Base-by-base conservation (phyloP, 2,329 filamentous ascomycete species). In the Xylaria sp. region DNA sequence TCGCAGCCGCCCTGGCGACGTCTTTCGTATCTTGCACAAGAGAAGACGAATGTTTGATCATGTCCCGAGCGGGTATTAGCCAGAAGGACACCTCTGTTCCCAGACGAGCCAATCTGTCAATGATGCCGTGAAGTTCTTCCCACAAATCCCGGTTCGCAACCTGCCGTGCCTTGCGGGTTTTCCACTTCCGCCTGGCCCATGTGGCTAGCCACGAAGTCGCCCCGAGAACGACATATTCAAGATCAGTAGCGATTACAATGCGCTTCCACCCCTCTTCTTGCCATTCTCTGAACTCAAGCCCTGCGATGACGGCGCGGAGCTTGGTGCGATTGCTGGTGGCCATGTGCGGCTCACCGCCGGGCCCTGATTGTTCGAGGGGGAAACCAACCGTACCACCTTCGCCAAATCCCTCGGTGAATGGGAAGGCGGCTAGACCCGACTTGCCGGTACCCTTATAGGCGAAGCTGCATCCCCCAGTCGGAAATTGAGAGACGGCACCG, bases 161-260 rank as follows among this genome's bases (percentile, higher is more conserved):
- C 3, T 64, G 65, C 11, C 52, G 53, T 1, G 25, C 52, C 11
- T 38, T 63, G 0, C 73, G 69, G 0, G 67, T 60, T 46, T 66
- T 71, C 79, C 79, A 83, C 8, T 73, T 70, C 25, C 77, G 75
- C 19, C 60, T 64, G 23, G 74, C 70, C 82, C 82, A 84, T 1
- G 51, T 63, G 38, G 70, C 71, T 15, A 80, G 62, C 76, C 77
- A 80, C 21, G 66, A 55, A 3, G 78, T 81, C 2, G 78, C 72
- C 11, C 81, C 79, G 7, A 75, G 63, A 14, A 77, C 77, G 7
- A 83, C 76, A 57, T 83, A 83, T 51, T 78, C 75, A 1, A 79
- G 80, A 58, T 84, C 80, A 0, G 79, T 83, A 15, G 80, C 78
- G 52, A 84, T 73, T 12, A 84, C 78, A n/a, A 84, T 60, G 2